Evolutionary conservation across 1,139 yeast genomes (phyloP), one percentile per base, ranked within the genome.

Genomic region (Geotrichum aggregatum): DNA sequence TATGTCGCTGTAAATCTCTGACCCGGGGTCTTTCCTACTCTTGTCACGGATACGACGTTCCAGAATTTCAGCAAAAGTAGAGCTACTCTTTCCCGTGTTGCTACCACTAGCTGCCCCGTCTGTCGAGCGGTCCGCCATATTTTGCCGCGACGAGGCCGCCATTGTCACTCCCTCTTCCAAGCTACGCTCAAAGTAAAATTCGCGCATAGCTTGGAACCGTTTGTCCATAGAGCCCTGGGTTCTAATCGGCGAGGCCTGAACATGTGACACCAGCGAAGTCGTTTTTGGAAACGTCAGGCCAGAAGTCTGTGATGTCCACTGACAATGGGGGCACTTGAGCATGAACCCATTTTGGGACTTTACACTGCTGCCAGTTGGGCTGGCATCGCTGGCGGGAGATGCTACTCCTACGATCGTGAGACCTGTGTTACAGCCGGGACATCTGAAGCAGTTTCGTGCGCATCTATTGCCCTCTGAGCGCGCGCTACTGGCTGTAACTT

Each of bases 401-500:
- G 26, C 16, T 3, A 26, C 31, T n/a, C 41, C 22, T 8, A 51
- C 43, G 5, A 47, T 28, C 35, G 40, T 46, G 1, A 51, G 38
- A 3, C 52, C 52, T 13, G 52, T 47, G 14, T 42, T 38, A 52
- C 68, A 65, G 18, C 44, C 30, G 0, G 68, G 68, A 44, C 68
- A 65, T 26, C 55, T 56, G 22, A 63, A 56, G 44, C 68, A 65
- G 50, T 59, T 60, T 30, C 68, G 53, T 43, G 56, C 54, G 44
- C 68, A 65, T 40, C 55, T 31, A 46, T 64, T 64, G 24, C 61
- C 54, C 34, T 54, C 54, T 2, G 44, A 36, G 8, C 54, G 52
- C 8, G 67, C 67, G 5, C 59, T 50, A 22, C 60, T 52, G 1
- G 63, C 55, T 1, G 66, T 59, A 10, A 62, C 65, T 49, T 64